Evolutionary conservation across 139 green algal species (phyloP).

Genomic region (Gonium pectorale): DNA sequence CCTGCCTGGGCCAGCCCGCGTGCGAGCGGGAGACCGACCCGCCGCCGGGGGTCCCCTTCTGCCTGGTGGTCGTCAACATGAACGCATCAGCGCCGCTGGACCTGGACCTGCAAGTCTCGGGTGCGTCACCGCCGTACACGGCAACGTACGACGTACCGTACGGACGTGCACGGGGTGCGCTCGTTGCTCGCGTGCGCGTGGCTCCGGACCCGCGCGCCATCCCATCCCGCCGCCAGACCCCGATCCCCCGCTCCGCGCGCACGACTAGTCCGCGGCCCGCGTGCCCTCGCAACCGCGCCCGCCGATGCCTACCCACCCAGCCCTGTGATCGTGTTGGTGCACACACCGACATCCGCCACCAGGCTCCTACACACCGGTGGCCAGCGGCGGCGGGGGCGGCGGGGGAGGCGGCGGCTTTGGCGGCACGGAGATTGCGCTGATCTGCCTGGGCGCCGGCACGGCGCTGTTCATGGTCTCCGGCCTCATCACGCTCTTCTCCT

Average conservation of each 20-base stretch:
- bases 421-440: constrained; percentile 3
- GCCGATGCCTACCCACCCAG: no score
- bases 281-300: no score
- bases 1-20: not conserved
- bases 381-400: not conserved
- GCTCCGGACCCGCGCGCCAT: no score
- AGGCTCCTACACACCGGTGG: not conserved
- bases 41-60: not conserved
- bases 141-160: no score
- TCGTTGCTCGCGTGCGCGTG: no score
- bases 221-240: no score
- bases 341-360: no score
- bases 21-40: not conserved
- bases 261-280: no score
- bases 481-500: not conserved
- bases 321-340: no score
- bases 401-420: not conserved
- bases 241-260: no score
- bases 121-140: not conserved
- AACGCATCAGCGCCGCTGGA: not conserved
- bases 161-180: no score
- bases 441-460: not conserved
- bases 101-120: not conserved
- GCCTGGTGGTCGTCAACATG: constrained; percentile 14
- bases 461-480: not conserved